Evolutionary conservation across 352 stramenopile species (phyloP), one percentile per base, ranked within the genome.

Genomic region (Elongisporangium undulatum): DNA sequence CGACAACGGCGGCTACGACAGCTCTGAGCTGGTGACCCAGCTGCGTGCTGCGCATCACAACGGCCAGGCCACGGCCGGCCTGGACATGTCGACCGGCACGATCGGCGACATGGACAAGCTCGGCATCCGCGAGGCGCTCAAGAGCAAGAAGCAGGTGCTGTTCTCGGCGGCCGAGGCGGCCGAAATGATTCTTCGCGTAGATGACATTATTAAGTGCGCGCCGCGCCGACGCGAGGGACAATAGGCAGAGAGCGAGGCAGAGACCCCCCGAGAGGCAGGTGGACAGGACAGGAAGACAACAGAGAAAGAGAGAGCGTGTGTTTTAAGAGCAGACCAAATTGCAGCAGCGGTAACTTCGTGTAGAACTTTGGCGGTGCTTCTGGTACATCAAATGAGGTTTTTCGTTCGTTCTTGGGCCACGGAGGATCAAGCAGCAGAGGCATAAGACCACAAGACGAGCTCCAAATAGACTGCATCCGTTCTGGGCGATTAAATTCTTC

Each of bases 161-260:
- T 88, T 99, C 38, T 99, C 94, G 69, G 97, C 97, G 1, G 94
- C 95, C 8, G 98, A 99, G 77, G 97, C 98, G 4, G 97, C 97
- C 4, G 97, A 99, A 74, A 99, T 99, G 96, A 99, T 99, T 77
- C 79, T 99, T 62, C 86, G 98, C 69, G 97, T 99, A 62, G 98
- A 99, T 77, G 95, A 99, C 83, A 98, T 99, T 82, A 97, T 99
- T 78, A 97, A 98, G 68, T 94, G 77, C 58, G 96, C 95, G 20
- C 96, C 96, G 49, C 82, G 95, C 59, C 72, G 79, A 67, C 75
- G 73, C 58, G 71, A 85, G 45, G 75, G 75, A 65, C 69, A 77
- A 56, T 85, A 85, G 68, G 66, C 29, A 41, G 29, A 13, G 5
- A 41, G 29, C 1, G 4, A 41, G 9, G 29, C 29, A 41, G 9